phyloP scores from a whole-genome alignment of 345 rosid species.

The Brassica incana region DNA sequence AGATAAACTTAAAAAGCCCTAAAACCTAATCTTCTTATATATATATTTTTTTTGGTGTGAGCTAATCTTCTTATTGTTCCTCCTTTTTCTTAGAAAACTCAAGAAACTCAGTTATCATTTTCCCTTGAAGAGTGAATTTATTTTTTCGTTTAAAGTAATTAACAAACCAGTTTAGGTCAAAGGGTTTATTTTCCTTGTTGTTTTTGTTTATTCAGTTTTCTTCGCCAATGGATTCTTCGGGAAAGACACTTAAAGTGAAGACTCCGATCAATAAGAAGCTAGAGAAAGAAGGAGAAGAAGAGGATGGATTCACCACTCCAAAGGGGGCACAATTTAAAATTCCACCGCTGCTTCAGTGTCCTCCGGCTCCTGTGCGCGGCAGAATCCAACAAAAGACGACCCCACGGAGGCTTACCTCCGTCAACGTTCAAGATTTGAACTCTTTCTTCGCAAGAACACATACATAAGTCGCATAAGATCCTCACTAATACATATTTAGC shows the following conservation, averaged over 20 bases:
- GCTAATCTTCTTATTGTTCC: not conserved
- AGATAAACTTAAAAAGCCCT: not conserved
- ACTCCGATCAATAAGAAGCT: not conserved
- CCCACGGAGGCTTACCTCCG: not conserved
- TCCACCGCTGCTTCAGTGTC: slow-evolving; percentile 16
- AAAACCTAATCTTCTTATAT: not conserved
- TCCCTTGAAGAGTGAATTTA: too few species aligned
- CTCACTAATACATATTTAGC: too few species aligned
- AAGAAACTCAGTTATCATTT: not conserved
- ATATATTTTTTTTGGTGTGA: too few species aligned
- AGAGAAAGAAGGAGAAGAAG: not conserved
- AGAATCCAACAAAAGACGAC: not conserved
- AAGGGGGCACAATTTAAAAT: slow-evolving; percentile 15
- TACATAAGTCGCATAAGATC: not conserved
- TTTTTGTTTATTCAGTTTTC: not conserved
- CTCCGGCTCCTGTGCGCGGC: slow-evolving; percentile 19
- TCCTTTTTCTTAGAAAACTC: not conserved
- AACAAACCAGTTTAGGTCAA: not conserved
- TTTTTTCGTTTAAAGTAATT: too few species aligned
- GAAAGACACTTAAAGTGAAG: not conserved
- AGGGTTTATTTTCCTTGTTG: not conserved
- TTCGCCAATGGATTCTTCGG: not conserved
- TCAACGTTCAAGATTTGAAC: not conserved
- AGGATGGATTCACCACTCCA: slow-evolving; percentile 33
- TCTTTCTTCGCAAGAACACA: not conserved